Base-by-base conservation (phyloP, 2,329 filamentous ascomycete species). In the Bipolaris bicolor region DNA sequence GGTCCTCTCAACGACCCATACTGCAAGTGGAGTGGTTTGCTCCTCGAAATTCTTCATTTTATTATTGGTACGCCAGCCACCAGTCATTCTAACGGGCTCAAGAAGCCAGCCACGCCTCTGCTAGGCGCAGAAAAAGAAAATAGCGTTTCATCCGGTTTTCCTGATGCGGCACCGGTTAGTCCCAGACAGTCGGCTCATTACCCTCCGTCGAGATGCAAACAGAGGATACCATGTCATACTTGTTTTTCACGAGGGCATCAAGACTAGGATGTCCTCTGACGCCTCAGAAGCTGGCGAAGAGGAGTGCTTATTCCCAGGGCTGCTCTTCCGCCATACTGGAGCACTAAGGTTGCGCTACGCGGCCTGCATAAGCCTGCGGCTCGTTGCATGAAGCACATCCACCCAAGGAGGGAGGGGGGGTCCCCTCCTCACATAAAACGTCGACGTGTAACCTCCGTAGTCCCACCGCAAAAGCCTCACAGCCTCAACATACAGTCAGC, bases 1-100 rank as follows among this genome's bases (percentile, higher is more conserved):
- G 47, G 58, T 60, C 55, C 61, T 66, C 61, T 54, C 62, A 60
- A 58, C 52, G 41, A 55, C 47, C 65, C 65, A 63, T 64, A 40
- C 66, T 65, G 48, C 47, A 58, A 63, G 41, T 49, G 62, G 69
- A 56, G 63, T 67, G 60, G 64, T 51, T 15, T 45, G 50, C 55
- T 60, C 52, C 60, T 47, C 39, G 46, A 60, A 43, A 57, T 57
- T 29, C 45, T 52, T 49, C 47, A 51, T 50, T 33, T 55, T 62
- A 72, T 73, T 63, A 75, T 75, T 76, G 60, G 66, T 56, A 58
- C 40, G 60, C 62, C 63, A 65, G 69, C 68, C 63, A 63, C 56
- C 62, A 59, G 55, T 60, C 63, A 39, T 43, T 34, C 24, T 20
- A 55, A 40, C 55, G 44, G 26, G 43, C 29, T 16, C 20, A 10